Conservation (phyloP, 192 early-diverging fungal species). For the Entomortierella chlamydospora region DNA sequence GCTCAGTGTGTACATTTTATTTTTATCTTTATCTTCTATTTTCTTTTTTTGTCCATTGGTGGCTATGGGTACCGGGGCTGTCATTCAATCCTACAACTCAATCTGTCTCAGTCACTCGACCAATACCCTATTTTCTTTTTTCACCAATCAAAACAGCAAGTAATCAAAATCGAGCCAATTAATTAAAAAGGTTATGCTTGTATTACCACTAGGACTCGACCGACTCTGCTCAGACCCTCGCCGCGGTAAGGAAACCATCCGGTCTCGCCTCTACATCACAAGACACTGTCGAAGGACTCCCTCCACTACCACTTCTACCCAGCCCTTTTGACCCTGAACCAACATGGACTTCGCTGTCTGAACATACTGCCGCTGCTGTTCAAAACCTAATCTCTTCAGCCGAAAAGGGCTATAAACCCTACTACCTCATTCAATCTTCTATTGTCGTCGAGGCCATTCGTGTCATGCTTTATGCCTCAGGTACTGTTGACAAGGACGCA, state of each 20-base stretch:
- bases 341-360: slow-evolving; percentile 63
- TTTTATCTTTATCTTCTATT: background rate
- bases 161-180: too few species aligned
- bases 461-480: slow-evolving; percentile 84
- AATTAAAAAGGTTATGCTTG: too few species aligned
- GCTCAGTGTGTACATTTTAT: too few species aligned
- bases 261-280: slow-evolving; percentile 47
- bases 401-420: slow-evolving; percentile 66
- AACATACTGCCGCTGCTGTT: slow-evolving; percentile 58
- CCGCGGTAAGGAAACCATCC: slow-evolving; percentile 44
- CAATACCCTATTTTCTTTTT: background rate
- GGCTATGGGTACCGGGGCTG: background rate
- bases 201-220: slow-evolving; percentile 22
- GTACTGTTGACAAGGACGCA: slow-evolving; percentile 74
- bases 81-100: background rate
- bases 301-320: slow-evolving; percentile 39
- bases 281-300: slow-evolving; percentile 53
- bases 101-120: background rate
- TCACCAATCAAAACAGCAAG: too few species aligned
- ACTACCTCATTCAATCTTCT: slow-evolving; percentile 67
- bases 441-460: slow-evolving; percentile 81
- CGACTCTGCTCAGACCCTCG: slow-evolving; percentile 42
- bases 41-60: background rate
- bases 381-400: slow-evolving; percentile 62
- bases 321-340: slow-evolving; percentile 40